Evolutionary conservation across 257 asterid genomes (phyloP).

Genomic region (Apocynum venetum): DNA sequence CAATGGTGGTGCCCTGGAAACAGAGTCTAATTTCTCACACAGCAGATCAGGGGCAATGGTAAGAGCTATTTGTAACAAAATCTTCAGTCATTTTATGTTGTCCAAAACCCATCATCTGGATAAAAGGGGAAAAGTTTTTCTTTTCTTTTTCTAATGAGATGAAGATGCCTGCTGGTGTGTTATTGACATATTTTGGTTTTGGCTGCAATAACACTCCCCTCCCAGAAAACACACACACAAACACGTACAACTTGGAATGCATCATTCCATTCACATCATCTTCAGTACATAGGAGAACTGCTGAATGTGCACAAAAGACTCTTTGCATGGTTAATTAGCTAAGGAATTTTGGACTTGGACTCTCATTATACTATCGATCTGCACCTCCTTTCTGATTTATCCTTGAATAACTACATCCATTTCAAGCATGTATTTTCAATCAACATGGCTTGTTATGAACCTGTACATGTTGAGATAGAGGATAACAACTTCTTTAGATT

Average conservation of each 20-base stretch:
- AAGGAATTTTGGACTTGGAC: neutral
- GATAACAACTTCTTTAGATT: conserved; percentile 4
- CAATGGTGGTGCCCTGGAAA: conserved; percentile 28
- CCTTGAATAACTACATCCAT: neutral
- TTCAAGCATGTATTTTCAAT: neutral
- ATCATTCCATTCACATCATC: neutral
- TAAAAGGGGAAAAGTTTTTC: neutral
- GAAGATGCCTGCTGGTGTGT: neutral
- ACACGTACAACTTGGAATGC: neutral
- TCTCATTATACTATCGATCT: neutral
- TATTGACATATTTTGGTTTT: no score
- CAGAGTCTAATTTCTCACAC: conserved; percentile 35
- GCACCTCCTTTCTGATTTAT: neutral
- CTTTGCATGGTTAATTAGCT: neutral
- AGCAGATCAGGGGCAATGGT: conserved; percentile 46
- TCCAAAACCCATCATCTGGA: neutral
- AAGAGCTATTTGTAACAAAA: conserved; percentile 18
- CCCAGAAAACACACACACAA: neutral
- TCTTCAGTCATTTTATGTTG: neutral
- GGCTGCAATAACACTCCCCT: neutral
- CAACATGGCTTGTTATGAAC: neutral
- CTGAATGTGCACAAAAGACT: neutral
- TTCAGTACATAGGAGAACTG: neutral
- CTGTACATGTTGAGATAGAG: neutral
- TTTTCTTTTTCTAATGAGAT: neutral